Evolutionary conservation across 352 stramenopile genomes (phyloP).

Genomic region (Phytophthora lateralis): DNA sequence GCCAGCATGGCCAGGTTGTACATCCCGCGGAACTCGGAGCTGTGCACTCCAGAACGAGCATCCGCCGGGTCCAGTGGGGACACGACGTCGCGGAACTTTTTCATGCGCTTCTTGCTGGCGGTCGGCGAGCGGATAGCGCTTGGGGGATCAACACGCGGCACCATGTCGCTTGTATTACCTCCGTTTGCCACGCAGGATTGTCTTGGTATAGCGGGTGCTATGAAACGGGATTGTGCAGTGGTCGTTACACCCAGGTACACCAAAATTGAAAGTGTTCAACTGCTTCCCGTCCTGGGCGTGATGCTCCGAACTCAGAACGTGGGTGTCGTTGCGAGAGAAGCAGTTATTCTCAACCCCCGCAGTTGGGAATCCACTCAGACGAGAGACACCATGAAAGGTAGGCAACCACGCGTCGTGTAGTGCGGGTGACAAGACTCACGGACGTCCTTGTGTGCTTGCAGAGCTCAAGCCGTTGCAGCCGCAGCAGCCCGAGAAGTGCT

Average conservation of each 20-base stretch:
- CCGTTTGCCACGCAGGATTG: conserved; percentile 12
- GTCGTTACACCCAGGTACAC: conserved; percentile 20
- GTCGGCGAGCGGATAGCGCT: conserved; percentile 24
- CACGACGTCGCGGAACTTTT: conserved; percentile 65
- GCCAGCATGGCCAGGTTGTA: conserved; percentile 81
- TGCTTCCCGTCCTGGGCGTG: conserved; percentile 16
- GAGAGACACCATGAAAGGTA: conserved; percentile 24
- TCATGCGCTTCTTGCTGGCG: conserved; percentile 41
- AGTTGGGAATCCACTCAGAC: conserved; percentile 20
- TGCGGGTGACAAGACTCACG: conserved; percentile 1
- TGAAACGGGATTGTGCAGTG: conserved; percentile 21
- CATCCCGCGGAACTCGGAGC: conserved; percentile 76
- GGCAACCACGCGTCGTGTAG: neutral
- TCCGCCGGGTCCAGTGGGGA: conserved; percentile 76
- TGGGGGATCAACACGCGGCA: conserved; percentile 14
- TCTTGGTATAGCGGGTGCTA: too few species aligned
- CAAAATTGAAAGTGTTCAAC: too few species aligned
- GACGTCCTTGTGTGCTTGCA: conserved; percentile 5
- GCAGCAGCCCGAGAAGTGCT: conserved; percentile 37
- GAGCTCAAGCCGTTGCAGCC: conserved; percentile 30
- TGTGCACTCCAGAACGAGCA: conserved; percentile 67
- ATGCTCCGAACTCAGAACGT: too few species aligned
- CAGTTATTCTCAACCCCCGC: conserved; percentile 8
- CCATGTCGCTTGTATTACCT: conserved; percentile 14
- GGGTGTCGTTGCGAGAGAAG: neutral